A percentile compares a stretch with the other conserved stretches of the same genome.
Conservation (phyloP, 768 basidiomycete genomes). For the Amanita thiersii region DNA sequence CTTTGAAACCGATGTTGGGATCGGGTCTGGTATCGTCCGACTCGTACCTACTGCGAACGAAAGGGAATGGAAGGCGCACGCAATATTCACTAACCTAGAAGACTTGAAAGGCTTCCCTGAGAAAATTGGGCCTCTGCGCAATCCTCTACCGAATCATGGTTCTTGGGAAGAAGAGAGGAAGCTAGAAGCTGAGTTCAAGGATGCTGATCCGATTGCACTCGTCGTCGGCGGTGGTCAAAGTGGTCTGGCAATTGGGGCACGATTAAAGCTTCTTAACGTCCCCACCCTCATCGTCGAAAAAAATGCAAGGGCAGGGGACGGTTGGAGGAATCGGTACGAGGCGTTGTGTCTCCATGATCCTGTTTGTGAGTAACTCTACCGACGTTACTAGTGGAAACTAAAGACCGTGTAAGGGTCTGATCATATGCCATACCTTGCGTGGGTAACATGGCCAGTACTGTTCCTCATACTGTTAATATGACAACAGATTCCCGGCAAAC, state of each 20-base stretch:
- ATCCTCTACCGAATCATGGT: constrained; percentile 33
- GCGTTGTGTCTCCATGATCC: constrained; percentile 47
- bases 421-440: constrained; percentile 45
- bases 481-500: constrained; percentile 40
- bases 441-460: constrained; percentile 12
- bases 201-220: constrained; percentile 41
- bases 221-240: constrained; percentile 55
- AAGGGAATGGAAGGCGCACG: constrained; percentile 46
- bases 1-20: constrained; percentile 35
- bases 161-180: constrained; percentile 36
- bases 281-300: constrained; percentile 48
- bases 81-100: constrained; percentile 42
- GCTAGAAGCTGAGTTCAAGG: constrained; percentile 30
- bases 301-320: constrained; percentile 46
- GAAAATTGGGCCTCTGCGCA: constrained; percentile 30
- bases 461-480: neutral
- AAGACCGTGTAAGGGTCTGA: constrained; percentile 18
- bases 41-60: constrained; percentile 30
- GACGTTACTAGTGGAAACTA: constrained; percentile 13
- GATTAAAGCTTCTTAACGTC: constrained; percentile 51
- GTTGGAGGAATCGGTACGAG: constrained; percentile 56
- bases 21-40: constrained; percentile 34
- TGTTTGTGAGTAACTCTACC: constrained; percentile 35
- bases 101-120: constrained; percentile 37
- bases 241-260: constrained; percentile 53